phyloP scores from a whole-genome alignment of 345 rosid genomes.

The Syzygium aromaticum region DNA sequence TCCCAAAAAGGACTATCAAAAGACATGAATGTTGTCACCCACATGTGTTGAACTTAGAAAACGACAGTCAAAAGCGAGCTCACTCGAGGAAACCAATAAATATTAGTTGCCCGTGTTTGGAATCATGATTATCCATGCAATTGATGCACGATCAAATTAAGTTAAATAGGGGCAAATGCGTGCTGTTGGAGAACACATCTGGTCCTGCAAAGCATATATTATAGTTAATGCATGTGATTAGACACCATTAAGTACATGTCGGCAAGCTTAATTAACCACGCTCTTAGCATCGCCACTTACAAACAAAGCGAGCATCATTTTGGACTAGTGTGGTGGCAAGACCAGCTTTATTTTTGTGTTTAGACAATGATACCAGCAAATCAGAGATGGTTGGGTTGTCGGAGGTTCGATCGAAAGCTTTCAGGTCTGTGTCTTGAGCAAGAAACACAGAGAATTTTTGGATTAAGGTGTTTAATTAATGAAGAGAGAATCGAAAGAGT shows the following conservation, averaged over 20 bases:
- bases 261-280: slow-evolving; percentile 8
- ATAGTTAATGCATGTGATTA: slow-evolving; percentile 3
- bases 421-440: not conserved
- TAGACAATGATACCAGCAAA: slow-evolving; percentile 6
- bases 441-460: not conserved
- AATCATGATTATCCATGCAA: not conserved
- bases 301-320: not conserved
- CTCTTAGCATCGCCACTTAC: not conserved
- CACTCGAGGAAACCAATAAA: not conserved
- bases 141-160: not conserved
- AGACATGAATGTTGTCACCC: slow-evolving; percentile 6
- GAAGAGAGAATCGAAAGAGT: not conserved
- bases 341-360: slow-evolving; percentile 3
- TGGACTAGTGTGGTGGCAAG: not conserved
- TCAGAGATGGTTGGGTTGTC: slow-evolving; percentile 6
- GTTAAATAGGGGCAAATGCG: not conserved
- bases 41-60: not conserved
- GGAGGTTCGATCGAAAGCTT: not conserved
- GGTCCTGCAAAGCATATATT: slow-evolving; percentile 1
- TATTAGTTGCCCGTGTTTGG: not conserved
- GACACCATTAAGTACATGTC: slow-evolving; percentile 41
- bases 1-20: not conserved
- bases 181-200: not conserved
- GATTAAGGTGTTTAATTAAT: not conserved
- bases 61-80: not conserved